These are phyloP conservation scores for Ophiocordyceps robertsii DNA, from an alignment of 2,329 filamentous ascomycete species.

Conservation along the genomic window DNA sequence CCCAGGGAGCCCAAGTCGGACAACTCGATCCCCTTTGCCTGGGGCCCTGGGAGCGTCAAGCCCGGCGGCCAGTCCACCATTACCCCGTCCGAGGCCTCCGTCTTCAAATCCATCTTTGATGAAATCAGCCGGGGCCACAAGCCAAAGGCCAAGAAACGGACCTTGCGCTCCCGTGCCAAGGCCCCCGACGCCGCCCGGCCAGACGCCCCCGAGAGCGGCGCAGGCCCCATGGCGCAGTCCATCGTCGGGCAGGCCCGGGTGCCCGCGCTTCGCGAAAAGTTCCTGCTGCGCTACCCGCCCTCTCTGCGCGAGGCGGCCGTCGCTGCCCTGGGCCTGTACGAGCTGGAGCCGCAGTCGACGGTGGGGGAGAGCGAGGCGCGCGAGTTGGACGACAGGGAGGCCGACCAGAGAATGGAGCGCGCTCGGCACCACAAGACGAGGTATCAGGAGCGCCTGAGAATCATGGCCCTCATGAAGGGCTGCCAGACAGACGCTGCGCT, in stretches of 20 bases:
- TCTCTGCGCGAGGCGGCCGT: constrained; percentile 26
- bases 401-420: constrained; percentile 17
- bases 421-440: constrained; percentile 22
- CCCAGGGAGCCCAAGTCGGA: constrained; percentile 8
- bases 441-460: constrained; percentile 32
- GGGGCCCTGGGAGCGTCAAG: constrained; percentile 15
- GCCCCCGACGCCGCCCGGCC: background rate
- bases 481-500: constrained; percentile 49
- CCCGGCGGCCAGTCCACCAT: constrained; percentile 32
- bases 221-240: constrained; percentile 10
- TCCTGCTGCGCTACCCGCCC: constrained; percentile 23
- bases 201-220: background rate
- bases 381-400: constrained; percentile 6
- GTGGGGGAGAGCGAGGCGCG: background rate
- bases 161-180: background rate
- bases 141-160: constrained; percentile 13
- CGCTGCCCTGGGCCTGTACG: constrained; percentile 23
- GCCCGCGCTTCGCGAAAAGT: constrained; percentile 18
- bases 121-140: constrained; percentile 24
- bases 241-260: constrained; percentile 19
- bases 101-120: constrained; percentile 45
- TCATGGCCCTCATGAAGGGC: constrained; percentile 38
- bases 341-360: constrained; percentile 12
- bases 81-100: constrained; percentile 40
- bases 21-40: constrained; percentile 39